phyloP scores from a whole-genome alignment of 73 alveolate genomes.

The Blepharisma japonicum region DNA sequence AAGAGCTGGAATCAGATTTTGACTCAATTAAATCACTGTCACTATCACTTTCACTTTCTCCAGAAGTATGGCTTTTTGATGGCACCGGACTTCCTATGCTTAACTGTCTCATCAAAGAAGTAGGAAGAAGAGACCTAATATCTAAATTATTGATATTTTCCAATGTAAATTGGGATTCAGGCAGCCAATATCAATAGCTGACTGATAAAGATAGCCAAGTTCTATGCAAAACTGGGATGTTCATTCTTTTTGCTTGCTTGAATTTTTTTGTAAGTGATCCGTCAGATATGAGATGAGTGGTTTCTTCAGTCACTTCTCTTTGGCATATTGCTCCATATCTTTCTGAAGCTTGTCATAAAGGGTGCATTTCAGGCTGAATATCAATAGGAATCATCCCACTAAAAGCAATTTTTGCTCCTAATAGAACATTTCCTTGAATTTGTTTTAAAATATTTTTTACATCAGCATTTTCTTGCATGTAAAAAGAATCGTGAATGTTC shows the following conservation, averaged over 20 bases:
- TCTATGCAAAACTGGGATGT: not conserved
- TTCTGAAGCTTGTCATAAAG: not conserved
- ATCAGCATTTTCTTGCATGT: not conserved
- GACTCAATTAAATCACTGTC: not conserved
- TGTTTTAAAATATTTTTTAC: slow-evolving; percentile 9
- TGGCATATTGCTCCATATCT: not conserved
- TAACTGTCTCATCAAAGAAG: not conserved
- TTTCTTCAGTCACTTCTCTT: not conserved
- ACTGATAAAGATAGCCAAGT: not conserved
- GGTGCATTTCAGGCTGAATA: not conserved
- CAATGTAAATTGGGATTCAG: not conserved
- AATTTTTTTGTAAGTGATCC: not conserved
- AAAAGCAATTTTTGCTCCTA: not conserved
- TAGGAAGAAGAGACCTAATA: not conserved
- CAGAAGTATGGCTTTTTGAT: not conserved
- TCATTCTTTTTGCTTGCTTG: not conserved
- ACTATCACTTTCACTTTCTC: slow-evolving; percentile 2
- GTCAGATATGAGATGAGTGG: slow-evolving; percentile 10
- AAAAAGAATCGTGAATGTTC: not conserved
- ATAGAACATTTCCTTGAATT: not conserved
- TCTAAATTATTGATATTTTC: slow-evolving; percentile 13
- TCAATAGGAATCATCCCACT: not conserved
- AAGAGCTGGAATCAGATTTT: too few relatives aligned
- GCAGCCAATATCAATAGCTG: not conserved
- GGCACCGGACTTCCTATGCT: not conserved